Percentiles rank a stretch among this genome's conserved stretches.
Evolutionary conservation across 2,329 filamentous ascomycete genomes (phyloP).

Genomic region (Pestalotiopsis sp.): DNA sequence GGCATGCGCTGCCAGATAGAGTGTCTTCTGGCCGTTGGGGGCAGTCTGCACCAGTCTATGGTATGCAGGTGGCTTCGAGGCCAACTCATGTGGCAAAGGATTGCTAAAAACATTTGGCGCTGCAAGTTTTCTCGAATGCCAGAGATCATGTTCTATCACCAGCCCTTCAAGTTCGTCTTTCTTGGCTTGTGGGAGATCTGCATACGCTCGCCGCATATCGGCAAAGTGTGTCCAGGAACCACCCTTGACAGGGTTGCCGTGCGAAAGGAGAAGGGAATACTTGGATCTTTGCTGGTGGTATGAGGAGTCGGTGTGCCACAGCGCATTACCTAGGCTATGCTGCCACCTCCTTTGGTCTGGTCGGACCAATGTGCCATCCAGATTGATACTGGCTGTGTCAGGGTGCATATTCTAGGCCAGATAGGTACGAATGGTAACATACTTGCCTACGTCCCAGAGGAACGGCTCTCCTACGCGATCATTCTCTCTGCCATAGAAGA

Average conservation of each 20-base stretch:
- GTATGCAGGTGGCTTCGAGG: constrained; percentile 24
- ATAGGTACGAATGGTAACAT: not conserved
- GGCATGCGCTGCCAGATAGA: constrained; percentile 28
- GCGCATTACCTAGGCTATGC: constrained; percentile 25
- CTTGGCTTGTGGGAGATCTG: constrained; percentile 22
- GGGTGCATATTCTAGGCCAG: not conserved
- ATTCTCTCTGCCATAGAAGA: constrained; percentile 23
- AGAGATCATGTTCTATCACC: constrained; percentile 22
- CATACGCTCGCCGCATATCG: constrained; percentile 21
- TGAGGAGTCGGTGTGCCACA: constrained; percentile 29
- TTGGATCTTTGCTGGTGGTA: constrained; percentile 28
- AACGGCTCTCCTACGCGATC: constrained; percentile 24
- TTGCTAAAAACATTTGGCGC: constrained; percentile 10
- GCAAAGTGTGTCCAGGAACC: constrained; percentile 24
- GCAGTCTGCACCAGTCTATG: constrained; percentile 24
- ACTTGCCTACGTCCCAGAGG: constrained; percentile 25
- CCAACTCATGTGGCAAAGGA: constrained; percentile 20
- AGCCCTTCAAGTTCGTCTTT: constrained; percentile 23
- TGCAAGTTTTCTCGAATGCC: constrained; percentile 20
- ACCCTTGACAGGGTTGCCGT: constrained; percentile 16
- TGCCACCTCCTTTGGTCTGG: constrained; percentile 22
- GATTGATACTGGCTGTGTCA: constrained; percentile 3
- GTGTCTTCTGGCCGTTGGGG: constrained; percentile 23
- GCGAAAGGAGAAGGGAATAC: constrained; percentile 25
- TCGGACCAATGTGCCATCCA: constrained; percentile 19